Conservation (phyloP, 345 rosid species). For the Raphanus raphanistrum region DNA sequence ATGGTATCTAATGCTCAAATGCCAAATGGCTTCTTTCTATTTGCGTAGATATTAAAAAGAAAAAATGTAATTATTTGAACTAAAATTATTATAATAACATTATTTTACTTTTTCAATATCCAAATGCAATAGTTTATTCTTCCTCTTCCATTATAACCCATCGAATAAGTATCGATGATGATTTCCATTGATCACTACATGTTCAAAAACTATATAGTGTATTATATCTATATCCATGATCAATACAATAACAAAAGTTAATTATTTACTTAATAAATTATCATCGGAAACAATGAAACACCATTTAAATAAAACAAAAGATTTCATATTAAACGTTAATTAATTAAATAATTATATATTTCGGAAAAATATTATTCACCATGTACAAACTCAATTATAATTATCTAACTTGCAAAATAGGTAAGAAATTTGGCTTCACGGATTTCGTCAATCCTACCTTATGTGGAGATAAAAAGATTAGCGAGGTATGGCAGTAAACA, state of each 20-base stretch:
- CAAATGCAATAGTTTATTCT: neutral
- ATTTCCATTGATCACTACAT: neutral
- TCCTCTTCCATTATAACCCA: neutral
- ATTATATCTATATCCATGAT: neutral
- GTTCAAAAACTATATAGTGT: neutral
- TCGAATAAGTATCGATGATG: neutral
- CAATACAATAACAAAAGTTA: neutral
- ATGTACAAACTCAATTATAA: neutral
- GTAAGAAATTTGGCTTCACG: conserved; percentile 60
- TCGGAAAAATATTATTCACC: neutral
- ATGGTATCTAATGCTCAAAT: too few relatives aligned
- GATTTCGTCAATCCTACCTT: conserved; percentile 59
- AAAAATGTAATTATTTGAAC: too few relatives aligned
- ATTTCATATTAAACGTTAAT: neutral
- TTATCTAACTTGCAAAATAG: conserved; percentile 38
- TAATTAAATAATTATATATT: neutral
- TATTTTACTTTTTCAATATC: too few relatives aligned
- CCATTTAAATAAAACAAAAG: neutral
- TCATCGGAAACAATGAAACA: neutral
- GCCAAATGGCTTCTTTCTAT: too few relatives aligned
- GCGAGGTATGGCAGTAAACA: conserved; percentile 42
- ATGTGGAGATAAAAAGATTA: conserved; percentile 46
- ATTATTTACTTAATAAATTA: neutral
- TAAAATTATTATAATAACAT: too few relatives aligned
- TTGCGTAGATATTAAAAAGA: too few relatives aligned